phyloP scores from a whole-genome alignment of 2,329 filamentous ascomycete genomes.

The Gnomoniopsis smithogilvyi region DNA sequence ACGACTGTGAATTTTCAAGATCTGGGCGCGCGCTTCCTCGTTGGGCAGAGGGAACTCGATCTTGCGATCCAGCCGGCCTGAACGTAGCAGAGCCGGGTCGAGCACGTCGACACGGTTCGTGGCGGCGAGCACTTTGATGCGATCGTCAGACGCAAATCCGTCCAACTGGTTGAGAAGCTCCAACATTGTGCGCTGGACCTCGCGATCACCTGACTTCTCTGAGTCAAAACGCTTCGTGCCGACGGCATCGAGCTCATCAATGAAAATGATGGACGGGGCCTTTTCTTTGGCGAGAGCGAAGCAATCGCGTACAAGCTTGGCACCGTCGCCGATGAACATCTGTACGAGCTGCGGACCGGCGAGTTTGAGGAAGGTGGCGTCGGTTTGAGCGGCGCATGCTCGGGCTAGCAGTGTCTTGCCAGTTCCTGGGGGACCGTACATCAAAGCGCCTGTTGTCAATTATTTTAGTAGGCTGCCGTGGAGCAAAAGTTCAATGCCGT shows the following conservation, averaged over 20 bases:
- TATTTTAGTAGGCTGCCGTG: slow-evolving; percentile 12
- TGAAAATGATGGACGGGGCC: slow-evolving; percentile 98
- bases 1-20: slow-evolving; percentile 92
- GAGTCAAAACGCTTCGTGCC: slow-evolving; percentile 99
- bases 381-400: slow-evolving; percentile 95
- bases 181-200: slow-evolving; percentile 98
- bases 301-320: slow-evolving; percentile 95
- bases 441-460: slow-evolving; percentile 70
- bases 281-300: slow-evolving; percentile 98
- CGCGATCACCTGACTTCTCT: slow-evolving; percentile 95
- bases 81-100: slow-evolving; percentile 86
- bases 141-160: slow-evolving; percentile 93
- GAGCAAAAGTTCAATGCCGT: background rate
- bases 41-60: slow-evolving; percentile 98
- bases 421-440: slow-evolving; percentile 93
- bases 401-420: slow-evolving; percentile 90
- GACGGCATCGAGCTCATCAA: slow-evolving; percentile 97
- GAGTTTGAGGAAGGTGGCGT: slow-evolving; percentile 97
- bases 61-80: slow-evolving; percentile 90
- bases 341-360: slow-evolving; percentile 96
- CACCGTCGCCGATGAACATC: slow-evolving; percentile 99
- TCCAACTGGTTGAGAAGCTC: slow-evolving; percentile 98
- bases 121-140: slow-evolving; percentile 92
- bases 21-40: slow-evolving; percentile 95
- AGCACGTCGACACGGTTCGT: slow-evolving; percentile 94